A percentile compares a stretch with the other conserved stretches of the same genome.
Conservation (phyloP, 345 rosid genomes). For the Orychophragmus violaceus region DNA sequence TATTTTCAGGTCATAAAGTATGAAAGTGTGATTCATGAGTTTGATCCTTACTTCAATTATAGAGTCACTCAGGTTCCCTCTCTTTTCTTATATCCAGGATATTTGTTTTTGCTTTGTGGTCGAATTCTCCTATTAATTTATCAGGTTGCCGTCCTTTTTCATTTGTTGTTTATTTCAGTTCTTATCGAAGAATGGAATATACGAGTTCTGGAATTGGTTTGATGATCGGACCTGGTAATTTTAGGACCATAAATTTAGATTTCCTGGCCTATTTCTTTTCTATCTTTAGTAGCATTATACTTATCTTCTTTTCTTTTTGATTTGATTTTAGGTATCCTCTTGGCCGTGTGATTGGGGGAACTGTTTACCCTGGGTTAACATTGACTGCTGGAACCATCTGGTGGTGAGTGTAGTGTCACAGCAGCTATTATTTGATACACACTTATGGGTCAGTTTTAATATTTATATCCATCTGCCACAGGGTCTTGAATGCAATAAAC, state of each 20-base stretch:
- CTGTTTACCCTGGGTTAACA: constrained; percentile 96
- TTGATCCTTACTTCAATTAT: constrained; percentile 95
- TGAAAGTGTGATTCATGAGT: constrained; percentile 96
- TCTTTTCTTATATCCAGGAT: neutral
- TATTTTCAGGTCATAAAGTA: constrained; percentile 84
- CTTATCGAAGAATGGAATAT: constrained; percentile 44
- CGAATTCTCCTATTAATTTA: neutral
- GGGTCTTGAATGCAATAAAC: constrained; percentile 72
- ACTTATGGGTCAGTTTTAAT: neutral
- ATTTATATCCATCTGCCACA: constrained; percentile 23
- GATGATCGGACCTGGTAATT: constrained; percentile 83
- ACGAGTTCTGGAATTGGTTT: constrained; percentile 44
- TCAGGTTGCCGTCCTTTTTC: neutral
- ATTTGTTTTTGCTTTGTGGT: neutral
- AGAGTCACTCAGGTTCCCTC: constrained; percentile 88
- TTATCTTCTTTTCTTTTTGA: neutral
- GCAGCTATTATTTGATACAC: neutral
- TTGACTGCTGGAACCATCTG: constrained; percentile 96
- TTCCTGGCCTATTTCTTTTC: neutral
- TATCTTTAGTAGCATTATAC: neutral
- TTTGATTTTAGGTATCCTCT: constrained; percentile 65
- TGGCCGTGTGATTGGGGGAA: constrained; percentile 96
- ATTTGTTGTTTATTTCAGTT: constrained; percentile 54
- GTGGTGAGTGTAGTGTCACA: constrained; percentile 50
- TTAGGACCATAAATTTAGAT: neutral